Base-by-base conservation (phyloP, 2,329 filamentous ascomycete species). In the Fusarium camptoceras region DNA sequence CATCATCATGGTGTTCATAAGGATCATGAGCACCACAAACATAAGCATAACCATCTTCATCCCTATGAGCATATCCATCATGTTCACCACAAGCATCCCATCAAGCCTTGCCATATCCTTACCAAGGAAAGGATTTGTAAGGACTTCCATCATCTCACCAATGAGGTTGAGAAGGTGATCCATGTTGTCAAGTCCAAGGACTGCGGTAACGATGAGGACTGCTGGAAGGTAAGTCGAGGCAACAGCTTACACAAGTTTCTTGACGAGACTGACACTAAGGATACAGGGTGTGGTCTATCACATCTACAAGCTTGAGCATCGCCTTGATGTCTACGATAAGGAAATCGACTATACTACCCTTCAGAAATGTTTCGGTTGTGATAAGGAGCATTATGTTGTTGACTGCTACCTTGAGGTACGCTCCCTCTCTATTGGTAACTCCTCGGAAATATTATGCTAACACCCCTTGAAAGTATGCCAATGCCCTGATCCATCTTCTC, bases 261-360 rank as follows among this genome's bases (percentile, higher is more conserved):
- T 20, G 10, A 2, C 10, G 34, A 49, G 11, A n/a, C 71, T 76
- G 30, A 76, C 48, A 31, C 16, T 11, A 11, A 7, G 3, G 12
- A 6, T 16, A 20, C 24, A 76, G 75, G 58, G 66, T 12, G 61
- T 77, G 18, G 59, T 67, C 34, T 46, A 74, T 25, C 64, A 49
- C 16, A 57, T 78, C 28, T 77, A 77, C 27, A 41, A 66, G n/a
- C 65, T 78, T 34, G 76, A 78, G 68, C 54, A 62, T n/a, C 58
- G 71, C 39, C 64, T 77, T 25, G 76, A 78, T 39, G 18, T 66
- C 28, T 74, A 77, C 46, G 76, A 78, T 20, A 66, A 57, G 30
- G 55, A 63, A 12, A 73, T 78, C 54, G 76, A 78, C 62, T 61
- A 70, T 15, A 76, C 74, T 16, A 58, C 64, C 16, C 67, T 77